Evolutionary conservation across 2,329 filamentous ascomycete species (phyloP), one percentile per base, ranked within the genome.

Genomic region (Penicillium sp.): DNA sequence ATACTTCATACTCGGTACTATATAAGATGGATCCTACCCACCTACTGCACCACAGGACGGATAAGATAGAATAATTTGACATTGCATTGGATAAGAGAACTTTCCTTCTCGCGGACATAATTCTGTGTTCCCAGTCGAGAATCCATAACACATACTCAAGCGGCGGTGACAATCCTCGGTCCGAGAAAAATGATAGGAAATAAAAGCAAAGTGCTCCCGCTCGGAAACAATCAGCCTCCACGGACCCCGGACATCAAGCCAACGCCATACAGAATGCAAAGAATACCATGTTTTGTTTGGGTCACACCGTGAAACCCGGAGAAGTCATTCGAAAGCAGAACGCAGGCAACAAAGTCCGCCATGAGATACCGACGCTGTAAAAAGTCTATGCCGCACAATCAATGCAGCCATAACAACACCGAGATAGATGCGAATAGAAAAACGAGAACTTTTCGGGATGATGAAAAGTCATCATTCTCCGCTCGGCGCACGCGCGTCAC

Each of bases 211-310:
- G 46, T 62, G 56, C 59, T 63, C 59, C 64, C 64, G 62, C 62
- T 65, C 55, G 53, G 39, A 57, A 59, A 59, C 60, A 57, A 64
- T 66, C 62, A 63, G 59, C 64, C 66, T 65, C 67, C 65, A 64
- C 65, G 66, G 67, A 68, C 65, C 70, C 24, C 63, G 58, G 67
- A 71, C 51, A 58, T 60, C 69, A 71, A 71, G 71, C 69, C 68
- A 75, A 75, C 72, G 72, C 72, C 72, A 71, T 67, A 73, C 64
- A 69, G 62, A 75, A 75, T 74, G 72, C 72, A 74, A 74, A 60
- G 65, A 58, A 71, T 71, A 62, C 61, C 67, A 64, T 51, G 38
- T 47, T 51, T 43, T 50, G 39, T 32, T 34, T 54, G 4, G n/a
- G 34, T 34, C 31, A 36, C 34, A n/a, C 34, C 34, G 13, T 36